Conservation (phyloP, 1,284 basidiomycete species). For the Singerocomus inundabilis region DNA sequence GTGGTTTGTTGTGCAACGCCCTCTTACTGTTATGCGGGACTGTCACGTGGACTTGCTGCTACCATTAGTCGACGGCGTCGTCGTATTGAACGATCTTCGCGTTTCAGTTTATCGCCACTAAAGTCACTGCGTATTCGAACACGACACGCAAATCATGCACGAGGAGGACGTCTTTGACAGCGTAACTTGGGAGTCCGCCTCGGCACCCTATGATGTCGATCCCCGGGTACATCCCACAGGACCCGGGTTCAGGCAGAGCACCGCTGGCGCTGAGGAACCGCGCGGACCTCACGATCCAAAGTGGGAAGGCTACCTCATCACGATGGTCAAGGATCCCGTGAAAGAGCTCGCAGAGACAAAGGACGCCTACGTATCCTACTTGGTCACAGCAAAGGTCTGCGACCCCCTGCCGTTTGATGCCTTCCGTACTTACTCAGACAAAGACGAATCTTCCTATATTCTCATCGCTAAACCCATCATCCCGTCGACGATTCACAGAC, state of each 20-base stretch:
- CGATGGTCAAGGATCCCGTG: constrained; percentile 86
- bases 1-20: constrained; percentile 21
- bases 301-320: constrained; percentile 88
- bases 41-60: constrained; percentile 26
- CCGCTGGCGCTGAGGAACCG: constrained; percentile 59
- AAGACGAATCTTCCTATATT: constrained; percentile 85
- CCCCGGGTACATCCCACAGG: constrained; percentile 43
- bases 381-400: constrained; percentile 84
- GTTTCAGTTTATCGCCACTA: background rate
- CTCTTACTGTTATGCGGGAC: constrained; percentile 2
- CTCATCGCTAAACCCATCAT: constrained; percentile 66
- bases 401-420: background rate
- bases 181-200: constrained; percentile 80
- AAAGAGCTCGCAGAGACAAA: constrained; percentile 96
- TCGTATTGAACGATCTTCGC: background rate
- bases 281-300: constrained; percentile 70
- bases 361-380: constrained; percentile 94
- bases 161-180: constrained; percentile 85
- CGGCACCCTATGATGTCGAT: constrained; percentile 50
- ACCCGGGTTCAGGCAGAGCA: constrained; percentile 77
- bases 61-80: constrained; percentile 3
- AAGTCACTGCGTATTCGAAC: background rate
- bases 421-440: constrained; percentile 7
- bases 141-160: constrained; percentile 46
- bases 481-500: constrained; percentile 92